Conservation (phyloP, 441 rosid species). For the Metrosideros polymorpha region DNA sequence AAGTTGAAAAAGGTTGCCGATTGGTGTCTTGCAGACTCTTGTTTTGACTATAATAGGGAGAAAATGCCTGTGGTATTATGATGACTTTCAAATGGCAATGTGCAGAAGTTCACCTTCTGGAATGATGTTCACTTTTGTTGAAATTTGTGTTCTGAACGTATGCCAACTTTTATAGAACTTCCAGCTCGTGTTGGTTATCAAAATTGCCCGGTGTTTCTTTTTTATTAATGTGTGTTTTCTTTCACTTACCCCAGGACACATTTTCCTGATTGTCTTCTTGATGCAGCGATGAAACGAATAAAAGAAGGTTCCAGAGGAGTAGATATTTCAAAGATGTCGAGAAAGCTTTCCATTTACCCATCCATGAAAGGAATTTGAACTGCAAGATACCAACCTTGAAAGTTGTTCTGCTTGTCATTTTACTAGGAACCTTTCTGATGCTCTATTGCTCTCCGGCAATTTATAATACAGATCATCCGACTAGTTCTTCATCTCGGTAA, state of each 20-base stretch:
- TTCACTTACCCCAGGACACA: background rate
- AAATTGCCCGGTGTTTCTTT: background rate
- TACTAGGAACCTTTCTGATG: conserved; percentile 52
- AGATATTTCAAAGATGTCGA: conserved; percentile 55
- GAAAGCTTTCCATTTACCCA: conserved; percentile 43
- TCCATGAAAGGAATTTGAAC: conserved; percentile 46
- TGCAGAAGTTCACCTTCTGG: background rate
- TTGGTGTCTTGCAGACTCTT: background rate
- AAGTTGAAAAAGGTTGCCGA: background rate
- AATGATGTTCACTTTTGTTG: background rate
- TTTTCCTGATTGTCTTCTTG: background rate
- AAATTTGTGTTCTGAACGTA: background rate
- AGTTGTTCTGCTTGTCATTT: conserved; percentile 38
- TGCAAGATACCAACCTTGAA: conserved; percentile 50
- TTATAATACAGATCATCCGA: conserved; percentile 50
- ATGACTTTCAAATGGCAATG: background rate
- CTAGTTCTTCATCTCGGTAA: conserved; percentile 34
- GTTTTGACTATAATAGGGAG: background rate
- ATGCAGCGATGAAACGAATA: conserved; percentile 44
- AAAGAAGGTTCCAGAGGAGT: conserved; percentile 37
- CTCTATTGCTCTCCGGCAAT: conserved; percentile 56
- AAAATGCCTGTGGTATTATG: background rate
- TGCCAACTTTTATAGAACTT: background rate
- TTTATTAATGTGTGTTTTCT: background rate
- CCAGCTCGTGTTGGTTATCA: background rate